Conservation (phyloP, 73 alveolate genomes). For the Paramecium octaurelia region DNA sequence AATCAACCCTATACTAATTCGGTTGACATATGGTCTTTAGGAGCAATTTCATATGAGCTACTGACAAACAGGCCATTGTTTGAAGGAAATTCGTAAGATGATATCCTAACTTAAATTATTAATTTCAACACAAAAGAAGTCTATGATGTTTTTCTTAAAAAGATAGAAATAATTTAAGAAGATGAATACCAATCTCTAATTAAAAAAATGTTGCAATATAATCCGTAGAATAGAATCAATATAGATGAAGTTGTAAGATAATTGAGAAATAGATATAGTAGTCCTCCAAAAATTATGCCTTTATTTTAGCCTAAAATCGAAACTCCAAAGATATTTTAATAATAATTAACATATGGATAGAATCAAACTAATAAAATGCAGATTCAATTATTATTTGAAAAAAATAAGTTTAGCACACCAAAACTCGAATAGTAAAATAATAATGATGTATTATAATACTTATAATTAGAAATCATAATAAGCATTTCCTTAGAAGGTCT, state of each 20-base stretch:
- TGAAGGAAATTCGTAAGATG: neutral
- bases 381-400: no score
- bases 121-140: no score
- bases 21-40: conserved; percentile 54
- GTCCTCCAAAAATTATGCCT: neutral
- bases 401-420: no score
- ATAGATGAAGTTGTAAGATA: neutral
- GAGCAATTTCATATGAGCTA: conserved; percentile 14
- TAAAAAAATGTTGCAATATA: neutral
- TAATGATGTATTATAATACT: no score
- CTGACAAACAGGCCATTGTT: conserved; percentile 13
- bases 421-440: no score
- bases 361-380: no score
- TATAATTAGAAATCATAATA: no score
- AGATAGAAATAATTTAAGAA: neutral
- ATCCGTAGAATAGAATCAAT: neutral
- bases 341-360: no score
- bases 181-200: neutral
- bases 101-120: neutral
- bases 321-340: no score
- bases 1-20: neutral
- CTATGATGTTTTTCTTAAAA: no score
- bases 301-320: no score
- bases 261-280: neutral
- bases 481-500: no score